These are phyloP conservation scores for Naganishia albida DNA, from an alignment of 1,284 basidiomycete genomes.

Conservation along the genomic window DNA sequence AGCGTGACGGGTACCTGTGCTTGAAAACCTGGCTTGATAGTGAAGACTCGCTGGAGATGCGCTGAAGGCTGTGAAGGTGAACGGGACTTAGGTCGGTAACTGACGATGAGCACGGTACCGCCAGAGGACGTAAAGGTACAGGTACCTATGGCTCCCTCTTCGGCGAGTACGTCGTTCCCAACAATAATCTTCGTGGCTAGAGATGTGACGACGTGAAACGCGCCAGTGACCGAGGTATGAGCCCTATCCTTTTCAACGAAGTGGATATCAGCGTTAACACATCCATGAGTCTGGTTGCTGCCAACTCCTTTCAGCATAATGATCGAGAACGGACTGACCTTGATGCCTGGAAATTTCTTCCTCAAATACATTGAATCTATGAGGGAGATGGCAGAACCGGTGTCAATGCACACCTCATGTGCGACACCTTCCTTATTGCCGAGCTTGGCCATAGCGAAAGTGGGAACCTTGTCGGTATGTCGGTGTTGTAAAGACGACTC, in stretches of 20 bases:
- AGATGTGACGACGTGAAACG: slow-evolving; percentile 15
- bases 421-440: not conserved
- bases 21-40: slow-evolving; percentile 2
- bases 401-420: slow-evolving; percentile 6
- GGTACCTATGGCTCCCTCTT: slow-evolving; percentile 1
- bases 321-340: not conserved
- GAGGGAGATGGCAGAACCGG: slow-evolving; percentile 20
- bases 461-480: slow-evolving; percentile 3
- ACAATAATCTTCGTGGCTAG: slow-evolving; percentile 23
- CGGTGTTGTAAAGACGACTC: not conserved
- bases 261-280: slow-evolving; percentile 12
- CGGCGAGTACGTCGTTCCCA: slow-evolving; percentile 1
- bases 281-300: slow-evolving; percentile 3
- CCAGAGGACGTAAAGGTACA: not conserved
- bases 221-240: not conserved
- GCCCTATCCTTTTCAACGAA: not conserved
- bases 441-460: not conserved
- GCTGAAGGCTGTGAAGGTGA: not conserved
- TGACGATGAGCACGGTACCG: not conserved
- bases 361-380: slow-evolving; percentile 15
- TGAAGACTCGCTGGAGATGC: not conserved
- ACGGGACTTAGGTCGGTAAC: not conserved
- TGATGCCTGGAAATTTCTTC: slow-evolving; percentile 8
- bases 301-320: slow-evolving; percentile 21
- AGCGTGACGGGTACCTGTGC: too few relatives aligned